Conservation (phyloP, 2,329 filamentous ascomycete genomes). For the Elsinoe necatrix region DNA sequence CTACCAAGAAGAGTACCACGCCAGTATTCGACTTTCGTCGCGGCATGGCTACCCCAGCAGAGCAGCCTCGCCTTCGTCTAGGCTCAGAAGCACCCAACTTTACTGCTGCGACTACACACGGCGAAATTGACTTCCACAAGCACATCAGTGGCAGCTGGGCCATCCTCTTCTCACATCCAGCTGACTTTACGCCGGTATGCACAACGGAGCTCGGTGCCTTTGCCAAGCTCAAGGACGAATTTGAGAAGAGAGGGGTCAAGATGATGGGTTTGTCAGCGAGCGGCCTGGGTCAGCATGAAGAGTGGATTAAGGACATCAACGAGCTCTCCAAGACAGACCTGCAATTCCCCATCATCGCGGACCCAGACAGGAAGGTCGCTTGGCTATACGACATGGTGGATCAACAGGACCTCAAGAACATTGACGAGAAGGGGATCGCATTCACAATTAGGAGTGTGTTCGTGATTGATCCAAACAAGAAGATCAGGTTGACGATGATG, state of each 20-base stretch:
- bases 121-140: conserved; percentile 73
- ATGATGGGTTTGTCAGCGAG: conserved; percentile 82
- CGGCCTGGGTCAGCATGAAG: conserved; percentile 70
- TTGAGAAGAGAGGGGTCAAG: conserved; percentile 78
- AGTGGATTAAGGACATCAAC: conserved; percentile 76
- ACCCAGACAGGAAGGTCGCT: conserved; percentile 41
- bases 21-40: conserved; percentile 32
- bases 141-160: conserved; percentile 73
- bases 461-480: conserved; percentile 89
- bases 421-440: conserved; percentile 49
- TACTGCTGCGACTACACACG: conserved; percentile 66
- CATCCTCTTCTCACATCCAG: conserved; percentile 76
- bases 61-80: conserved; percentile 36
- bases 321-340: conserved; percentile 38
- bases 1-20: conserved; percentile 23
- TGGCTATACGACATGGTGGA: conserved; percentile 43
- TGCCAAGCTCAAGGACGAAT: conserved; percentile 80
- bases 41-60: conserved; percentile 30
- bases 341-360: conserved; percentile 44
- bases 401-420: conserved; percentile 29
- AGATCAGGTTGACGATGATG: conserved; percentile 82
- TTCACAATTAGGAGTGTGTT: conserved; percentile 95
- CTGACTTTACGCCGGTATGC: conserved; percentile 88
- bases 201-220: conserved; percentile 93
- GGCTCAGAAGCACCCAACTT: conserved; percentile 65